Conservation (phyloP, 2,329 filamentous ascomycete genomes). For the Penicillium occitanis region DNA sequence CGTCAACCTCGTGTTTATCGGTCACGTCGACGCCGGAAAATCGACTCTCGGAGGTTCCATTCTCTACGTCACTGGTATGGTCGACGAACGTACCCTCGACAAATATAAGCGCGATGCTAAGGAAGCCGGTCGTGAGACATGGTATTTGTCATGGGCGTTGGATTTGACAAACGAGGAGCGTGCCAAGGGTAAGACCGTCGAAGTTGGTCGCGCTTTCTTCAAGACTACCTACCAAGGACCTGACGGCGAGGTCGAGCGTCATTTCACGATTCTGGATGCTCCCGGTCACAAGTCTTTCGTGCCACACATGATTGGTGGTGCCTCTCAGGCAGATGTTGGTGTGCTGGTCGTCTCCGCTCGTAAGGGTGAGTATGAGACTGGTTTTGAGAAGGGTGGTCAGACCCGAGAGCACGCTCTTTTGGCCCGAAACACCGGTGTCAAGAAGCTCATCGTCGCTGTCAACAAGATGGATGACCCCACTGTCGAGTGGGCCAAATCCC, state of each 20-base stretch:
- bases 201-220: conserved; percentile 93
- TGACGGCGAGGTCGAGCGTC: conserved; percentile 68
- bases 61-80: conserved; percentile 92
- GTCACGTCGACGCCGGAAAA: conserved; percentile 97
- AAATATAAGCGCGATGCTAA: conserved; percentile 98
- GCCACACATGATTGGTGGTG: conserved; percentile 96
- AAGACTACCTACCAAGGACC: conserved; percentile 61
- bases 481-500: conserved; percentile 90
- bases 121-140: conserved; percentile 92
- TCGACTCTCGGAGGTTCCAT: conserved; percentile 94
- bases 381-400: conserved; percentile 94
- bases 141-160: conserved; percentile 98
- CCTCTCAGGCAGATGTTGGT: conserved; percentile 89
- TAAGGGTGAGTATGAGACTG: conserved; percentile 98
- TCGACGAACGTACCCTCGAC: conserved; percentile 97
- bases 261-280: conserved; percentile 95
- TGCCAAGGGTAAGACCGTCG: conserved; percentile 94
- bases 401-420: conserved; percentile 97
- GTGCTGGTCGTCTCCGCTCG: conserved; percentile 93
- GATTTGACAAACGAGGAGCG: conserved; percentile 97
- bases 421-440: conserved; percentile 96
- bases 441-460: conserved; percentile 89
- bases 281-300: conserved; percentile 98
- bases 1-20: conserved; percentile 95
- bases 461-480: conserved; percentile 99